Base-by-base conservation (phyloP, 2,329 filamentous ascomycete species). In the Westerdykella ornata region DNA sequence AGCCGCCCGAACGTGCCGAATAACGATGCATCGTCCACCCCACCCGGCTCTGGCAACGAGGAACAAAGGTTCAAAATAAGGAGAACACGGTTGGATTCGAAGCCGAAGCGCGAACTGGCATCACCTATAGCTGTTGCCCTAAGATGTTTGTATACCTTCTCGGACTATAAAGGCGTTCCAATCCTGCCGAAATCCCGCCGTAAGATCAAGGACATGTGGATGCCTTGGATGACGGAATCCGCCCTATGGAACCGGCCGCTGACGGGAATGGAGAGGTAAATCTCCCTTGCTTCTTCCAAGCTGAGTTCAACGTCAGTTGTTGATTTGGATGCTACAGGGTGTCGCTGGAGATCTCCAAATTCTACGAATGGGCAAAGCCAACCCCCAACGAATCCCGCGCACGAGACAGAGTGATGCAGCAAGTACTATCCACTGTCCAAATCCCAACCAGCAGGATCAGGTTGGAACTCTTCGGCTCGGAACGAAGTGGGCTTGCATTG, bases 391-490 rank as follows among this genome's bases (percentile, higher is more conserved):
- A 81, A 58, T 49, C 57, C 15, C 46, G 56, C 14, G 67, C 66
- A 4, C 55, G 68, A 28, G 52, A 52, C 38, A 53, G 60, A 3
- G 44, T 71, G 13, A 52, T 62, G 17, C 44, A 63, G 6, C 58
- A 66, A 41, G 52, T 58, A 39, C 49, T 42, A 36, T 56, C 22
- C 7, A 43, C 53, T 18, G 46, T 53, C 9, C 45, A 33, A 38
- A 1, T 42, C 3, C 14, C 7, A n/a, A 29, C 69, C 35, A 48
- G 59, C 47, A 35, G 49, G 14, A 44, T 54, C 16, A 32, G 36
- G 8, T 62, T 68, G 5, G 66, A 74, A 43, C 45, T 75, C 2
- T 74, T 76, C 43, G 78, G 78, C 14, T 80, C 77, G 7, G 66
- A 73, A 42, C 57, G 61, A 9, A 78, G 72, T 12, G 74, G 75